Evolutionary conservation across 2,329 filamentous ascomycete species (phyloP).

Genomic region (Alternaria longipes): DNA sequence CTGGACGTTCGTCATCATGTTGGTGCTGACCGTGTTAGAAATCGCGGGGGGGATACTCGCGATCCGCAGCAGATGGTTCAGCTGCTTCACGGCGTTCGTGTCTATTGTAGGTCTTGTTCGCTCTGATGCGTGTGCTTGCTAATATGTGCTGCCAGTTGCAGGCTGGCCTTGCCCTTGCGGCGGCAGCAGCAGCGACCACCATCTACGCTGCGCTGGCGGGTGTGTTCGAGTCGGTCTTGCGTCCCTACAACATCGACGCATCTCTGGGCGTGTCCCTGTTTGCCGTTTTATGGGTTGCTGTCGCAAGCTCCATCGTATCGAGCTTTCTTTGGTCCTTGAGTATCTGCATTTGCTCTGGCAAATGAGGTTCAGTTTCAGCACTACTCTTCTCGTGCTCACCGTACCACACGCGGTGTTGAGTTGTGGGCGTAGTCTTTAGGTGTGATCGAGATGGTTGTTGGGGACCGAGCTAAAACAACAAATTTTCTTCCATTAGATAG

Average conservation of each 20-base stretch:
- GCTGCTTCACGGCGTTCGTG: not conserved
- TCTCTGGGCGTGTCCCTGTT: not conserved
- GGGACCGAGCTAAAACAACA: no score
- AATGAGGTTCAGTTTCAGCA: not conserved
- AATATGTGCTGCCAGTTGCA: not conserved
- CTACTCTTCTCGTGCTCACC: not conserved
- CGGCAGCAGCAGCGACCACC: not conserved
- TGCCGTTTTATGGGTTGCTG: not conserved
- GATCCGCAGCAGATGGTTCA: not conserved
- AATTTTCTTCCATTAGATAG: no score
- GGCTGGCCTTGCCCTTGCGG: not conserved
- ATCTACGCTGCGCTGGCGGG: not conserved
- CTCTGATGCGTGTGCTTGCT: not conserved
- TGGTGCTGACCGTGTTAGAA: not conserved
- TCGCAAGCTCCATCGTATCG: not conserved
- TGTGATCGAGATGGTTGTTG: not conserved
- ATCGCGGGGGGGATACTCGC: not conserved
- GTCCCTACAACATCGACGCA: not conserved
- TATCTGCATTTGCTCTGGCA: not conserved
- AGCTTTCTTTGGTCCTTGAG: slow-evolving; percentile 1
- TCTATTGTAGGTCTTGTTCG: not conserved
- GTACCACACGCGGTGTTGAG: not conserved
- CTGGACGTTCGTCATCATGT: not conserved
- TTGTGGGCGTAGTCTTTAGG: not conserved
- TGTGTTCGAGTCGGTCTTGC: slow-evolving; percentile 1